These are phyloP conservation scores for Candida freyschussii DNA, from an alignment of 1,139 yeast genomes.

Conservation along the genomic window DNA sequence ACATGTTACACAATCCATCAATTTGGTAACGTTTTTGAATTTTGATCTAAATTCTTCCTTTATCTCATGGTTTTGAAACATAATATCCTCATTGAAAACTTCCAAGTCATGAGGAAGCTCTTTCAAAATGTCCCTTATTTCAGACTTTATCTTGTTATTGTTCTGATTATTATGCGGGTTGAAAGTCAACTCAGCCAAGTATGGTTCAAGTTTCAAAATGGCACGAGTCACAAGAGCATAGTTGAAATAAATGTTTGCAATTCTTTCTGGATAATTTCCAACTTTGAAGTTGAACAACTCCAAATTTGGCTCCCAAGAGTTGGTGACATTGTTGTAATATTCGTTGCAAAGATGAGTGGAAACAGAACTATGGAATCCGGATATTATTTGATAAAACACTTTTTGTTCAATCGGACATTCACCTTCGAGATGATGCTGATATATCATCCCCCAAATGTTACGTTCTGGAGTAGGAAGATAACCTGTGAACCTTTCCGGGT, in stretches of 20 bases:
- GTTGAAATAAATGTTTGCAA: conserved; percentile 86
- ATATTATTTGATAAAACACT: conserved; percentile 76
- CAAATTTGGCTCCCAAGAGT: conserved; percentile 79
- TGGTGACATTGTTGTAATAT: conserved; percentile 66
- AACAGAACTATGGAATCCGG: conserved; percentile 95
- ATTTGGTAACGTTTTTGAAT: conserved; percentile 82
- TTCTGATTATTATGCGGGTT: conserved; percentile 42
- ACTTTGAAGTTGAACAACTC: conserved; percentile 84
- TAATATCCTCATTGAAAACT: conserved; percentile 50
- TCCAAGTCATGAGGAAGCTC: conserved; percentile 42
- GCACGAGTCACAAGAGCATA: conserved; percentile 86
- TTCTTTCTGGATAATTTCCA: conserved; percentile 83
- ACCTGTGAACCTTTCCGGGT: conserved; percentile 96
- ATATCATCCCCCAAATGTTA: conserved; percentile 91
- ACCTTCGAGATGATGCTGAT: conserved; percentile 59
- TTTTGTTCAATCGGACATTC: conserved; percentile 75
- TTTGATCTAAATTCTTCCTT: conserved; percentile 81
- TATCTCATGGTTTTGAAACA: conserved; percentile 49
- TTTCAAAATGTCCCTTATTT: conserved; percentile 36
- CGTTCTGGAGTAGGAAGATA: conserved; percentile 90
- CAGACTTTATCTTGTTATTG: conserved; percentile 43
- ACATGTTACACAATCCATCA: conserved; percentile 98
- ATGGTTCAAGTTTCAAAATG: conserved; percentile 55
- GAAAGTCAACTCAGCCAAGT: conserved; percentile 44
- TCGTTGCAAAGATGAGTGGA: conserved; percentile 92